Evolutionary conservation across 2,329 filamentous ascomycete species (phyloP).

Genomic region (Alternaria sp.): DNA sequence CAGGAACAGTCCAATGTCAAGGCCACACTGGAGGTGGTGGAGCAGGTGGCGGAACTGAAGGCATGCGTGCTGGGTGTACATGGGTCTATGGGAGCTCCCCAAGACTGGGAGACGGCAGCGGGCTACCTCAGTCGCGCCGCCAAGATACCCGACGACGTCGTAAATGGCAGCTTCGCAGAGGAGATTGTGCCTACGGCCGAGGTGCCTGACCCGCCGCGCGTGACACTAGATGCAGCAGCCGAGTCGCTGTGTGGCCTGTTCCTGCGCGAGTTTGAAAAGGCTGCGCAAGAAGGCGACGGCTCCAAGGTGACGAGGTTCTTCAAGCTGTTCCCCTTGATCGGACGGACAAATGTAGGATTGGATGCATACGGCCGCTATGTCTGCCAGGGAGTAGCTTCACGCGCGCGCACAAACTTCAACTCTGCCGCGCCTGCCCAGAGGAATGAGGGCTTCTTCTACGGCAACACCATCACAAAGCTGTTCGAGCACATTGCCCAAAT

Average conservation of each 20-base stretch:
- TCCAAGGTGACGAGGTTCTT: constrained; percentile 94
- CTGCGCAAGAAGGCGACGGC: constrained; percentile 84
- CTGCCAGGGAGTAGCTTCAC: constrained; percentile 88
- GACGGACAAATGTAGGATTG: constrained; percentile 82
- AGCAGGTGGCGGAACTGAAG: constrained; percentile 96
- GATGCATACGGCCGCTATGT: constrained; percentile 97
- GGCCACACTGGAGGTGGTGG: constrained; percentile 87
- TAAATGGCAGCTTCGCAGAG: constrained; percentile 84
- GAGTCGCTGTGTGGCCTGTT: constrained; percentile 92
- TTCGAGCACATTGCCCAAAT: constrained; percentile 99
- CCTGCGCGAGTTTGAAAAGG: constrained; percentile 92
- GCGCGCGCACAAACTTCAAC: constrained; percentile 81
- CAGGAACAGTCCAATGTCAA: constrained; percentile 91
- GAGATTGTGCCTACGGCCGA: constrained; percentile 94
- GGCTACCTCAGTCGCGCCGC: constrained; percentile 84
- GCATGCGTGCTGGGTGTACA: constrained; percentile 93
- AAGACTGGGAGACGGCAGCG: constrained; percentile 98
- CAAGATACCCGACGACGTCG: constrained; percentile 79
- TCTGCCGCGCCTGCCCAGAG: constrained; percentile 66
- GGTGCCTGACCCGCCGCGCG: constrained; percentile 86
- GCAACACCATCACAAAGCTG: constrained; percentile 84
- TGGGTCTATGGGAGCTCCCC: constrained; percentile 94
- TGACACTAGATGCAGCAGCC: constrained; percentile 84
- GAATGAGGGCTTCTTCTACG: constrained; percentile 88
- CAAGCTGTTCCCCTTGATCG: constrained; percentile 95